A percentile compares a stretch with the other conserved stretches of the same genome.
These are phyloP conservation scores for Pyrus pyrifolia DNA, from an alignment of 306 rosid species.

Conservation along the genomic window DNA sequence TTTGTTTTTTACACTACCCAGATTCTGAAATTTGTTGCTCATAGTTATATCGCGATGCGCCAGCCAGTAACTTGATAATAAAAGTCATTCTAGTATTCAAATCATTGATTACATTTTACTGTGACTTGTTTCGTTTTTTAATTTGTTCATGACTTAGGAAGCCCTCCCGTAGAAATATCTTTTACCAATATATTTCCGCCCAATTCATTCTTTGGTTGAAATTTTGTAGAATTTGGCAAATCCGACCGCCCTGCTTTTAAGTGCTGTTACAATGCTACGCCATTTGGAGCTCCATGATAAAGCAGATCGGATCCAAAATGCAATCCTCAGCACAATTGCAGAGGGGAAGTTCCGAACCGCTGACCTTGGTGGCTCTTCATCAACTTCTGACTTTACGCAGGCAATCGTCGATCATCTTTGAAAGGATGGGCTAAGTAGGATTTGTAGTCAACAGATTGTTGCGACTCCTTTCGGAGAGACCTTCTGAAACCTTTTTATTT, in stretches of 20 bases:
- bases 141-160: not conserved
- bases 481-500: constrained; percentile 16
- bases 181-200: not conserved
- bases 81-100: not conserved
- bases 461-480: constrained; percentile 23
- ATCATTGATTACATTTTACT: not conserved
- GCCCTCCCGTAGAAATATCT: not conserved
- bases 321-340: constrained; percentile 73
- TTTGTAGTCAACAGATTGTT: constrained; percentile 20
- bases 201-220: constrained; percentile 19
- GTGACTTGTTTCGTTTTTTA: not conserved
- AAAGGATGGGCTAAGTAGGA: constrained; percentile 12
- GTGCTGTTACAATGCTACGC: constrained; percentile 81
- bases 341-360: constrained; percentile 93
- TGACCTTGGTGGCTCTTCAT: constrained; percentile 85
- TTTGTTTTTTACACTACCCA: too few species aligned
- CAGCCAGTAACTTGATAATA: not conserved
- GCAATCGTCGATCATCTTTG: constrained; percentile 83
- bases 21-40: too few species aligned
- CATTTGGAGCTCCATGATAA: constrained; percentile 74
- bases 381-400: constrained; percentile 63
- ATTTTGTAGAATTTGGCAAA: constrained; percentile 77
- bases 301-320: constrained; percentile 74
- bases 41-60: too few species aligned
- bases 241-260: constrained; percentile 90